phyloP scores from a whole-genome alignment of 768 basidiomycete genomes.

The Omphalotus guepiniiformis region DNA sequence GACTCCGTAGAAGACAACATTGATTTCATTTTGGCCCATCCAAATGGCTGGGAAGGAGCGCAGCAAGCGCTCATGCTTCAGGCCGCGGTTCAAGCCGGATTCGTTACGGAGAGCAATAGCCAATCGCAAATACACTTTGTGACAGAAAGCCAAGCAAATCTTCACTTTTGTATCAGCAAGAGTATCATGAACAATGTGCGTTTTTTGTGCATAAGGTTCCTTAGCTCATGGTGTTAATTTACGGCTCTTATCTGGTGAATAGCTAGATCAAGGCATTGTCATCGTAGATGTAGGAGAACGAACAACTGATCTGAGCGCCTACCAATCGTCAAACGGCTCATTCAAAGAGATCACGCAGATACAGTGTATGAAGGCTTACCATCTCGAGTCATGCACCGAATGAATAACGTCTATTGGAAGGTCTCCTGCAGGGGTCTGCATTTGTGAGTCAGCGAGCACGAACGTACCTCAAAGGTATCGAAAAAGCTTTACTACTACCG shows the following conservation, averaged over 20 bases:
- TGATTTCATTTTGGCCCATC: conserved; percentile 55
- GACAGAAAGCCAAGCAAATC: conserved; percentile 62
- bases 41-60: conserved; percentile 61
- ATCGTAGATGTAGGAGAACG: conserved; percentile 51
- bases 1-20: conserved; percentile 35
- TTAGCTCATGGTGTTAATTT: not conserved
- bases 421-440: conserved; percentile 33
- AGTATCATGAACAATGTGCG: conserved; percentile 34
- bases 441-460: conserved; percentile 32
- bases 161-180: conserved; percentile 52
- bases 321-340: conserved; percentile 25
- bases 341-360: conserved; percentile 35
- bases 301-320: conserved; percentile 39
- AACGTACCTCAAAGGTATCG: conserved; percentile 28
- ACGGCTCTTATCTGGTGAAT: too few species aligned
- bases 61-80: conserved; percentile 55
- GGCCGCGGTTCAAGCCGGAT: conserved; percentile 48
- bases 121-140: conserved; percentile 47
- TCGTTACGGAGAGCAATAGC: conserved; percentile 39
- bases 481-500: too few species aligned
- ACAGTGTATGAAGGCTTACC: conserved; percentile 26
- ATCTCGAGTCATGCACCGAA: not conserved
- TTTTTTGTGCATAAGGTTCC: too few species aligned
- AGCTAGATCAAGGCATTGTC: conserved; percentile 25
- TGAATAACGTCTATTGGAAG: not conserved